Conservation (phyloP, 108 stramenopile species). For the Cafeteria roenbergensis region DNA sequence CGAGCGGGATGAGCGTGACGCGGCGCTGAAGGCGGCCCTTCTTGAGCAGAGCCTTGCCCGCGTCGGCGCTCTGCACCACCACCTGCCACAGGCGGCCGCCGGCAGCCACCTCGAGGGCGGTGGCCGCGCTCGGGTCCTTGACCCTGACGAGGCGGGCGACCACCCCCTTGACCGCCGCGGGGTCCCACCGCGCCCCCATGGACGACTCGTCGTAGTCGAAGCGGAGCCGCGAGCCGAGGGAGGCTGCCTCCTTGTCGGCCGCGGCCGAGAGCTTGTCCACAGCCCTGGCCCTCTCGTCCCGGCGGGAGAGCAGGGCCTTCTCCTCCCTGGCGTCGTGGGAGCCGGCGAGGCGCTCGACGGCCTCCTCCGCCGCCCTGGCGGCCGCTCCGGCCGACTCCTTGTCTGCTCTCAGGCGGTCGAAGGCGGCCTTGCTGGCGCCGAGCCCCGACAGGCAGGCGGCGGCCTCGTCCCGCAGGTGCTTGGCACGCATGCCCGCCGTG, state of each 20-base stretch:
- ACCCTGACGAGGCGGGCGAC: constrained; percentile 77
- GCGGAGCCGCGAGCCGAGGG: constrained; percentile 61
- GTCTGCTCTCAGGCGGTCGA: too few relatives aligned
- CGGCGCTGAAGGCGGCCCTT: constrained; percentile 76
- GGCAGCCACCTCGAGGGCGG: constrained; percentile 89
- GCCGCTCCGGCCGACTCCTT: too few relatives aligned
- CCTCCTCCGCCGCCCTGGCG: too few relatives aligned
- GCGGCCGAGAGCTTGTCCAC: not conserved
- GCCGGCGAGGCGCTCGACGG: too few relatives aligned
- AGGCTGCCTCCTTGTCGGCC: constrained; percentile 20
- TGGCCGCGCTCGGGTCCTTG: constrained; percentile 55
- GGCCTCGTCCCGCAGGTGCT: too few relatives aligned
- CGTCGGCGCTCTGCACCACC: constrained; percentile 85
- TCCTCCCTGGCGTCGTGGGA: too few relatives aligned
- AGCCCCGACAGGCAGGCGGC: too few relatives aligned
- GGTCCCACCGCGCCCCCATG: constrained; percentile 61
- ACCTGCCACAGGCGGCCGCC: constrained; percentile 86
- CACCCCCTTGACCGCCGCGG: constrained; percentile 76
- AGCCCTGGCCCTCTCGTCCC: not conserved
- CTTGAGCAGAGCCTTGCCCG: constrained; percentile 79
- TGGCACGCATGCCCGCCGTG: constrained; percentile 35
- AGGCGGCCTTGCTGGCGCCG: too few relatives aligned
- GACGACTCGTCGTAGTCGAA: constrained; percentile 81
- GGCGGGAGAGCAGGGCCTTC: too few relatives aligned
- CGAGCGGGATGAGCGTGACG: constrained; percentile 90